Conservation (phyloP, 2,329 filamentous ascomycete genomes). For the Neofusicoccum kwambonambiense region DNA sequence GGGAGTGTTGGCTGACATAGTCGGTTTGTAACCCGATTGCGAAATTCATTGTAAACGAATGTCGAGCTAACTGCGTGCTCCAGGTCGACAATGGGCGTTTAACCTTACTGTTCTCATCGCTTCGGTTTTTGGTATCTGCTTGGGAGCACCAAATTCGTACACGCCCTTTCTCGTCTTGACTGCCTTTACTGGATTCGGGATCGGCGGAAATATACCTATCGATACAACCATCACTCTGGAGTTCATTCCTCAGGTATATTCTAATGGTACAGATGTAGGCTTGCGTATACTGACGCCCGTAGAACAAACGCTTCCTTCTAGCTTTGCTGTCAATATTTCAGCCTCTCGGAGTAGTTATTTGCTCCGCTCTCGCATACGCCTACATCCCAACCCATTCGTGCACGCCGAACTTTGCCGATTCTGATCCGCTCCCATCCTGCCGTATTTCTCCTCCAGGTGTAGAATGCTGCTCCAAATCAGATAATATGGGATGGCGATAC, state of each 20-base stretch:
- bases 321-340: slow-evolving; percentile 56
- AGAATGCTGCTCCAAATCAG: slow-evolving; percentile 36
- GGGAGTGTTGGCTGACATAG: slow-evolving; percentile 56
- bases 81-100: slow-evolving; percentile 55
- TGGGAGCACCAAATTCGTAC: slow-evolving; percentile 52
- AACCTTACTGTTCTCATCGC: slow-evolving; percentile 58
- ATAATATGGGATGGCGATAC: slow-evolving; percentile 49
- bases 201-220: slow-evolving; percentile 57
- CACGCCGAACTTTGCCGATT: slow-evolving; percentile 51
- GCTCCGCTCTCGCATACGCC: slow-evolving; percentile 52
- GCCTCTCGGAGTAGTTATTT: slow-evolving; percentile 55
- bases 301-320: slow-evolving; percentile 53
- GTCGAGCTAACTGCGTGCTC: not conserved
- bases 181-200: slow-evolving; percentile 54
- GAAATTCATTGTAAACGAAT: not conserved
- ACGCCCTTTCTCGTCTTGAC: slow-evolving; percentile 53
- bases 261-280: not conserved
- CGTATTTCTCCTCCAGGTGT: slow-evolving; percentile 30
- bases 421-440: slow-evolving; percentile 47
- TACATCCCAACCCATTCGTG: slow-evolving; percentile 55
- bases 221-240: slow-evolving; percentile 58
- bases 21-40: slow-evolving; percentile 33
- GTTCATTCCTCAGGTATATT: slow-evolving; percentile 45
- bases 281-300: not conserved
- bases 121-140: slow-evolving; percentile 53